A percentile compares a stretch with the other conserved stretches of the same genome.
phyloP scores from a whole-genome alignment of 208 protist species.

The Trypanosoma cruzi region DNA sequence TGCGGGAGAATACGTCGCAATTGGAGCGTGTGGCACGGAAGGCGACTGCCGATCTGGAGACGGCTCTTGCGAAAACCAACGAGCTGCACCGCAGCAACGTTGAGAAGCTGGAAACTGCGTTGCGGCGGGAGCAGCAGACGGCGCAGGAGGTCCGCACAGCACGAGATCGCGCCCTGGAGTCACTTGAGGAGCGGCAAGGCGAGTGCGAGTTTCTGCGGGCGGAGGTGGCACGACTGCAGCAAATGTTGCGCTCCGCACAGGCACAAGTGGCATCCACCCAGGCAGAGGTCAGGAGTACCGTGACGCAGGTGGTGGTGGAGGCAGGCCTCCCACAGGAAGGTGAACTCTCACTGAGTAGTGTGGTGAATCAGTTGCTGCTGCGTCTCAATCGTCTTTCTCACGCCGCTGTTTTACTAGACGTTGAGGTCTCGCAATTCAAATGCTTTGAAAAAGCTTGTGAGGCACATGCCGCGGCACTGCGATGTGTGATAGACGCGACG shows the following conservation, averaged over 20 bases:
- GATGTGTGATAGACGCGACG: not conserved
- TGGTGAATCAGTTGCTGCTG: slow-evolving; percentile 17
- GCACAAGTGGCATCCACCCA: slow-evolving; percentile 1
- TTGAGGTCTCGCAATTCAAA: slow-evolving; percentile 1
- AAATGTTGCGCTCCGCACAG: slow-evolving; percentile 2
- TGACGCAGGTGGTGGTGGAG: slow-evolving; percentile 35
- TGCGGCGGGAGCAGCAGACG: slow-evolving; percentile 41
- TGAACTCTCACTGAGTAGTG: slow-evolving; percentile 6
- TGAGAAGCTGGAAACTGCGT: slow-evolving; percentile 22
- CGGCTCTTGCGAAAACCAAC: not conserved
- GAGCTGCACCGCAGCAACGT: slow-evolving; percentile 15
- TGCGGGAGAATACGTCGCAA: slow-evolving; percentile 46
- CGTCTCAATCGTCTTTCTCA: slow-evolving; percentile 13
- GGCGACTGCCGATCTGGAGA: slow-evolving; percentile 3
- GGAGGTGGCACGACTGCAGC: slow-evolving; percentile 28
- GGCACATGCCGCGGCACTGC: not conserved
- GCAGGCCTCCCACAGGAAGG: slow-evolving; percentile 28
- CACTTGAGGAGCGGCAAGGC: slow-evolving; percentile 36
- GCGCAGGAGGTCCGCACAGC: slow-evolving; percentile 46
- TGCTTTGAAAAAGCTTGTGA: slow-evolving; percentile 10
- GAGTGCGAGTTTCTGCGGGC: slow-evolving; percentile 36
- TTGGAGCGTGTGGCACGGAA: slow-evolving; percentile 40
- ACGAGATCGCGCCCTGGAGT: slow-evolving; percentile 45
- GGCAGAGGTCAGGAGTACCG: slow-evolving; percentile 26
- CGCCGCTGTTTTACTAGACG: not conserved